These are phyloP conservation scores for Ceratocystis albifundus DNA, from an alignment of 2,329 filamentous ascomycete species.

Conservation along the genomic window DNA sequence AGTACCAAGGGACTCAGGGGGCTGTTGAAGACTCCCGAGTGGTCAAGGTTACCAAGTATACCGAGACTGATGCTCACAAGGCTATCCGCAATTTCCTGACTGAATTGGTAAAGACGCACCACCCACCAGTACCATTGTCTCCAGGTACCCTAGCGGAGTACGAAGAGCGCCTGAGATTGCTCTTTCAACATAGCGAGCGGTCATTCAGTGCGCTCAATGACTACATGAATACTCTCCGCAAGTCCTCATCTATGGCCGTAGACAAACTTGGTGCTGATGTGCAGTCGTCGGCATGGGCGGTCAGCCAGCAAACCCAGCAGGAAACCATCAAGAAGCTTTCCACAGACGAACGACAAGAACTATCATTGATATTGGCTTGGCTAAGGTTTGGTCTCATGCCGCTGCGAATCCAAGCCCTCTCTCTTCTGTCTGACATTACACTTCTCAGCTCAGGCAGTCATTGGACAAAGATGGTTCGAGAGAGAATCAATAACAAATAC, in stretches of 20 bases:
- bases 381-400: conserved; percentile 11
- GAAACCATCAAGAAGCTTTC: background rate
- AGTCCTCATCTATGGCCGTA: background rate
- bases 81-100: background rate
- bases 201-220: conserved; percentile 3
- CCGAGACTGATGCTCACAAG: background rate
- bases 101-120: background rate
- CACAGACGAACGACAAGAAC: background rate
- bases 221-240: background rate
- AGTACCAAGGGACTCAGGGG: too few species aligned
- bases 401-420: conserved; percentile 9
- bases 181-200: conserved; percentile 9
- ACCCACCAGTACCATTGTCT: background rate
- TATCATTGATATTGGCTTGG: conserved; percentile 13
- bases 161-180: background rate
- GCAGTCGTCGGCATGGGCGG: background rate
- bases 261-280: background rate
- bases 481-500: conserved; percentile 11
- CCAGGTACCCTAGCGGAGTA: background rate
- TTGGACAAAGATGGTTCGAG: conserved; percentile 4
- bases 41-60: background rate
- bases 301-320: background rate
- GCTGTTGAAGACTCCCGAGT: too few species aligned
- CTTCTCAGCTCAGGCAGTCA: background rate
- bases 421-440: conserved; percentile 7